Conservation (phyloP, 202 grass and related monocot species). For the Setaria viridis region DNA sequence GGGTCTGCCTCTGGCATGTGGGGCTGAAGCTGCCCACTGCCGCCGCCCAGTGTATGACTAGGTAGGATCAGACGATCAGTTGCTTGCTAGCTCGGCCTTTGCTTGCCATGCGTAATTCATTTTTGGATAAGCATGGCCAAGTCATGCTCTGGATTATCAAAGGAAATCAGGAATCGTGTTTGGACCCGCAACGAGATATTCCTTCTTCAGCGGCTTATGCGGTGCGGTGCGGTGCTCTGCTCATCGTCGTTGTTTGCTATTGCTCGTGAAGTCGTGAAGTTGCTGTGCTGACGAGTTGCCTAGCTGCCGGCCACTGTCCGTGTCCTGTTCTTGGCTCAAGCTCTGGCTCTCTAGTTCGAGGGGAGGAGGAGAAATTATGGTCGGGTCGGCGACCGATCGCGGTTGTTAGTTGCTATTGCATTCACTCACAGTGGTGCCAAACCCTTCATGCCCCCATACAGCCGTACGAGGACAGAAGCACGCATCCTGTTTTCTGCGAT, state of each 20-base stretch:
- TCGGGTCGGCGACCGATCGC: neutral
- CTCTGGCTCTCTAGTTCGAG: neutral
- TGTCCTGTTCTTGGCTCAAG: neutral
- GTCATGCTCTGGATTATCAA: neutral
- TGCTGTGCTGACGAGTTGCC: neutral
- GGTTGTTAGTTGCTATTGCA: no score
- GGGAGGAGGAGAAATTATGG: no score
- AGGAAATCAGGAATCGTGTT: neutral
- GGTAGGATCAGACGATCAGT: neutral
- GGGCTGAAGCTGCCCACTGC: neutral
- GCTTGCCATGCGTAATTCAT: neutral
- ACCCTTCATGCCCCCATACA: no score
- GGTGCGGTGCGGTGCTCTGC: neutral
- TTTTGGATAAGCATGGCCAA: constrained; percentile 1
- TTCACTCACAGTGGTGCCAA: no score
- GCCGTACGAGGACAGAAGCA: no score
- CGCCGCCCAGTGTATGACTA: neutral
- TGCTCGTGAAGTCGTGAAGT: neutral
- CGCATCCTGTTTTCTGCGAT: neutral
- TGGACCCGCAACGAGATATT: neutral
- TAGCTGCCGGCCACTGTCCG: neutral
- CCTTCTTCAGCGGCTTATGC: neutral
- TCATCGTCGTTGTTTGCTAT: neutral
- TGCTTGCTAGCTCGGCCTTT: neutral
- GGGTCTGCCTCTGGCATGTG: neutral